These are phyloP conservation scores for Thermochaetoides thermophila DNA, from an alignment of 495 filamentous ascomycete species.

Conservation along the genomic window DNA sequence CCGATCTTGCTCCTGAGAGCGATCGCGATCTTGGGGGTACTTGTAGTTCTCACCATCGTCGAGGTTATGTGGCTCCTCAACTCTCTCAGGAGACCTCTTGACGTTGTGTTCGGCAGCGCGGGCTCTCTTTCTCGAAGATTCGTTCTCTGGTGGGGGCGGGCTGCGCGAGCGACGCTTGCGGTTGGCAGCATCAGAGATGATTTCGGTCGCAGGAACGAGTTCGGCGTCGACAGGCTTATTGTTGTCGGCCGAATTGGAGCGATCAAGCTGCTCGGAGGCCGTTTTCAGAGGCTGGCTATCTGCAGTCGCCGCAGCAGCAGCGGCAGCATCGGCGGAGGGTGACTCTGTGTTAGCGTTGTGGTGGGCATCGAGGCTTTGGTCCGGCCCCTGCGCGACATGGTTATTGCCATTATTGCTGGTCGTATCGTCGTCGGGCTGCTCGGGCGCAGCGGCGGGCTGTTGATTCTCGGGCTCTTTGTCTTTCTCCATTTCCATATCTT, in stretches of 20 bases:
- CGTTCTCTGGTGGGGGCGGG: slow-evolving; percentile 38
- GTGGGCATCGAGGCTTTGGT: too few relatives aligned
- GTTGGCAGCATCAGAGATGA: slow-evolving; percentile 47
- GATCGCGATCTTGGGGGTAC: background rate
- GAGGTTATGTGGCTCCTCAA: too few relatives aligned
- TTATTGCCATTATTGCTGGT: background rate
- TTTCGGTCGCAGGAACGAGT: slow-evolving; percentile 7
- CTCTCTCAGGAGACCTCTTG: too few relatives aligned
- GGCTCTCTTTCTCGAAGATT: slow-evolving; percentile 28
- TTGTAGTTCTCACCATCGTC: background rate
- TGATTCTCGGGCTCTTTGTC: slow-evolving; percentile 3
- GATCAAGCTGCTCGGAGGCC: slow-evolving; percentile 2
- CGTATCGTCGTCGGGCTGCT: background rate
- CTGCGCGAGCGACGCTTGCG: slow-evolving; percentile 61
- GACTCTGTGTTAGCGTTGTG: too few relatives aligned
- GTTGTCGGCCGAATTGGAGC: slow-evolving; percentile 9
- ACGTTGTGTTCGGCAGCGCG: slow-evolving; percentile 18
- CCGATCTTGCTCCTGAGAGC: background rate
- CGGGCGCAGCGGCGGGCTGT: background rate
- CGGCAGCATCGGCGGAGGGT: too few relatives aligned
- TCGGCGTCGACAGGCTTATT: slow-evolving; percentile 4
- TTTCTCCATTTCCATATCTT: slow-evolving; percentile 2
- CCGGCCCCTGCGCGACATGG: too few relatives aligned
- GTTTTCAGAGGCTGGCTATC: too few relatives aligned
- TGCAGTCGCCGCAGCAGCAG: too few relatives aligned